These are phyloP conservation scores for Quercus gilva DNA, from an alignment of 306 rosid genomes.

Conservation along the genomic window DNA sequence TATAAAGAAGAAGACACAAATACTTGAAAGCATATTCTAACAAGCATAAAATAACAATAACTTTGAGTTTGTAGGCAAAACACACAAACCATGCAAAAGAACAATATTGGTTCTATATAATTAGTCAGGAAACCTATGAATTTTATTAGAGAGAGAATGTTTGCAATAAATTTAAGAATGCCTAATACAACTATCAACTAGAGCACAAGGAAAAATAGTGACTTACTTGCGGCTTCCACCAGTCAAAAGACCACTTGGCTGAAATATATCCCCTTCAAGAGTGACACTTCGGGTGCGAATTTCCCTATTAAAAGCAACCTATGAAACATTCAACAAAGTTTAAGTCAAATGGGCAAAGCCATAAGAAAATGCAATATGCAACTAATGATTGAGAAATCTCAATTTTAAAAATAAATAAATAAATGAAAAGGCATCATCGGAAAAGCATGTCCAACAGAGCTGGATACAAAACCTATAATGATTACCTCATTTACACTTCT, in stretches of 20 bases:
- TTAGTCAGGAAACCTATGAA: neutral
- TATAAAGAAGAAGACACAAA: constrained; percentile 17
- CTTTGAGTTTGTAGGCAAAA: constrained; percentile 6
- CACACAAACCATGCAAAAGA: constrained; percentile 2
- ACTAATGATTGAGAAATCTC: neutral
- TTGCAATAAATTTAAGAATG: constrained; percentile 12
- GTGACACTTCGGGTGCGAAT: constrained; percentile 83
- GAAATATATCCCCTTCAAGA: constrained; percentile 96
- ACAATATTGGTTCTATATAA: neutral
- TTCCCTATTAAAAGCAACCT: constrained; percentile 85
- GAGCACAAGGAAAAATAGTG: constrained; percentile 15
- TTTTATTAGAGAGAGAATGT: neutral
- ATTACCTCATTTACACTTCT: neutral
- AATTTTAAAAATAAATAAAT: neutral
- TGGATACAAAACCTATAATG: neutral
- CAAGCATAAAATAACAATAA: constrained; percentile 3
- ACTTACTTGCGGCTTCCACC: constrained; percentile 98
- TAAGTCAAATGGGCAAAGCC: constrained; percentile 19
- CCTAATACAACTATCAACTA: constrained; percentile 5
- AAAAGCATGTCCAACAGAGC: neutral
- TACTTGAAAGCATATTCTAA: constrained; percentile 14
- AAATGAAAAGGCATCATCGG: neutral
- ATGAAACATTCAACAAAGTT: constrained; percentile 29
- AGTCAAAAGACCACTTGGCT: constrained; percentile 94
- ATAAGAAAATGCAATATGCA: neutral